phyloP scores from a whole-genome alignment of 1,284 basidiomycete species.

The Golubevia pallescens region DNA sequence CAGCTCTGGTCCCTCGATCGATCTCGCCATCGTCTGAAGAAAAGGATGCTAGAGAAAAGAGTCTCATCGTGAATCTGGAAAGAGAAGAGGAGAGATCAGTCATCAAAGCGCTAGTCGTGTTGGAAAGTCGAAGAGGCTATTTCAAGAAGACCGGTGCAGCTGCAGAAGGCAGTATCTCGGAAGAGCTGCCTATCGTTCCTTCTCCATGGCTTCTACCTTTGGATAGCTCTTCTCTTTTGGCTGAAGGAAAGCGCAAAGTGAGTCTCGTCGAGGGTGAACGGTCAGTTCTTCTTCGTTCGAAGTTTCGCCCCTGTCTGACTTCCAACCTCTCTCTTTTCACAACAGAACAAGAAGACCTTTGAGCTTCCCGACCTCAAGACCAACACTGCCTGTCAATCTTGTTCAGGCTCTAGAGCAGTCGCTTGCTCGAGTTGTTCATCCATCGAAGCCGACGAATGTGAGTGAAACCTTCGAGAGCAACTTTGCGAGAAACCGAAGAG shows the following conservation, averaged over 20 bases:
- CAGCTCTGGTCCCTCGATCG: constrained; percentile 32
- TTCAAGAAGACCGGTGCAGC: constrained; percentile 26
- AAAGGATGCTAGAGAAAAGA: constrained; percentile 23
- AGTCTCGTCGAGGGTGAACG: too few species aligned
- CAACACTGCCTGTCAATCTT: constrained; percentile 21
- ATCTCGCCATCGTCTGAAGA: constrained; percentile 26
- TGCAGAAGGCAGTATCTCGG: too few species aligned
- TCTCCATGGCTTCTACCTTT: constrained; percentile 10
- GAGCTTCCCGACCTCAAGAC: constrained; percentile 31
- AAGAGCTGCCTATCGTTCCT: background rate
- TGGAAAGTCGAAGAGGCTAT: constrained; percentile 28
- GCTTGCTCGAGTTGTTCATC: background rate
- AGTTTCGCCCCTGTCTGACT: constrained; percentile 35
- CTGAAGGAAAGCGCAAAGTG: background rate
- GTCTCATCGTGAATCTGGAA: constrained; percentile 22
- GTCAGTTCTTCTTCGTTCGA: constrained; percentile 27
- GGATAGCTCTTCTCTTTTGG: constrained; percentile 1
- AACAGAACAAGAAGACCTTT: constrained; percentile 36
- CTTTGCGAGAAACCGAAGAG: constrained; percentile 32
- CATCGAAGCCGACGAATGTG: constrained; percentile 15
- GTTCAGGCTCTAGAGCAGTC: background rate
- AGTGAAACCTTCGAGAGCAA: constrained; percentile 18
- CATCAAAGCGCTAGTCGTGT: constrained; percentile 46
- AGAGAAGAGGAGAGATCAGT: constrained; percentile 32
- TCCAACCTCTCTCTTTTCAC: constrained; percentile 26